A percentile compares a stretch with the other conserved stretches of the same genome.
These are phyloP conservation scores for Saitoella complicata DNA, from an alignment of 805 yeast genomes.

Conservation along the genomic window DNA sequence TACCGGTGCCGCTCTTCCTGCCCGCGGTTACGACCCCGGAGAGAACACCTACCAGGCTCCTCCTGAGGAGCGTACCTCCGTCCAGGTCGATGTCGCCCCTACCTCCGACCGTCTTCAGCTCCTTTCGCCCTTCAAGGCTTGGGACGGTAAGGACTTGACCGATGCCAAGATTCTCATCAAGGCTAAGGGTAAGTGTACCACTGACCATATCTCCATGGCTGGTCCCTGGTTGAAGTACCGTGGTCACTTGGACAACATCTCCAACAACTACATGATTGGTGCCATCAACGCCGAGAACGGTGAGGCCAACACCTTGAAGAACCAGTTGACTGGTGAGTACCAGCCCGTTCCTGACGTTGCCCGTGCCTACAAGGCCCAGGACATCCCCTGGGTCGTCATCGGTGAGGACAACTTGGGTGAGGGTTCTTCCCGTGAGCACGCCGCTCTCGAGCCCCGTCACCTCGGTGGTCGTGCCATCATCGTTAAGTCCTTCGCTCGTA, in stretches of 20 bases:
- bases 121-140: constrained; percentile 71
- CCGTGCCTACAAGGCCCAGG: constrained; percentile 83
- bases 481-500: constrained; percentile 93
- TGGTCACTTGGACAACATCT: constrained; percentile 91
- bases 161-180: constrained; percentile 61
- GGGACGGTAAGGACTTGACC: constrained; percentile 67
- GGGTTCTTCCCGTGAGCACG: constrained; percentile 98
- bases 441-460: constrained; percentile 89
- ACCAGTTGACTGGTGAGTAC: constrained; percentile 52
- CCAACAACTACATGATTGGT: constrained; percentile 88
- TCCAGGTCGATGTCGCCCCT: constrained; percentile 62
- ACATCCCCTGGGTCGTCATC: constrained; percentile 80
- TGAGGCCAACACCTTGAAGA: constrained; percentile 81
- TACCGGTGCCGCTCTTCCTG: constrained; percentile 59
- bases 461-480: constrained; percentile 79
- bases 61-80: constrained; percentile 40
- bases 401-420: constrained; percentile 98
- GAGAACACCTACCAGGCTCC: constrained; percentile 53
- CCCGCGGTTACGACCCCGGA: constrained; percentile 40
- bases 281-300: constrained; percentile 96
- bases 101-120: constrained; percentile 83
- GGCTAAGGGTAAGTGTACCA: constrained; percentile 96
- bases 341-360: constrained; percentile 73
- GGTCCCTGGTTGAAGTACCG: constrained; percentile 98
- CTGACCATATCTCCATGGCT: constrained; percentile 97